Evolutionary conservation across 495 filamentous ascomycete genomes (phyloP).

Genomic region (Thermothielavioides terrestris): DNA sequence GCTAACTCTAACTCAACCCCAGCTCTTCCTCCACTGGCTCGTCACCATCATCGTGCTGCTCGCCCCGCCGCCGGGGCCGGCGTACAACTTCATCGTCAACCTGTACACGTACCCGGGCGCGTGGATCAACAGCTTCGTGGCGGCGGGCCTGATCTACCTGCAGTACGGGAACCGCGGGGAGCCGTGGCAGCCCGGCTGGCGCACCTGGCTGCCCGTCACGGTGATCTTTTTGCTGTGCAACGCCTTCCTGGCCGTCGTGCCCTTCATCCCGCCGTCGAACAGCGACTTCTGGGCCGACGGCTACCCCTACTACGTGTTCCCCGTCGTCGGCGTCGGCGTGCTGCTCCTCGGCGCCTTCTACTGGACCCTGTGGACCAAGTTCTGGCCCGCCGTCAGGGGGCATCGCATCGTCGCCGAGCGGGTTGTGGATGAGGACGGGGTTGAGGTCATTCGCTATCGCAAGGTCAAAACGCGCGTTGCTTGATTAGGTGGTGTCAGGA

Average conservation of each 20-base stretch:
- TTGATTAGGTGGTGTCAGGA: not conserved
- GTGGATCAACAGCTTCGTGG: constrained; percentile 48
- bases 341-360: constrained; percentile 40
- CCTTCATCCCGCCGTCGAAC: constrained; percentile 41
- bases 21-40: constrained; percentile 33
- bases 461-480: constrained; percentile 20
- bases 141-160: constrained; percentile 42
- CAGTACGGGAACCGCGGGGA: constrained; percentile 35
- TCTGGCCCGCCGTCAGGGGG: constrained; percentile 41
- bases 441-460: constrained; percentile 35
- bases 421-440: constrained; percentile 36
- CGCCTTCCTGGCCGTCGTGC: constrained; percentile 42
- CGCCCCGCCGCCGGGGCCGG: not conserved
- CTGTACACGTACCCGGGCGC: constrained; percentile 37
- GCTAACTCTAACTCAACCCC: too few relatives aligned
- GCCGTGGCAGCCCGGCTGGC: constrained; percentile 36
- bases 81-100: constrained; percentile 27
- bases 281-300: constrained; percentile 40
- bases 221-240: constrained; percentile 42
- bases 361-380: constrained; percentile 44
- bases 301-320: constrained; percentile 46
- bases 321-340: constrained; percentile 43
- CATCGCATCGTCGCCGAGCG: constrained; percentile 40
- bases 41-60: not conserved
- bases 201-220: constrained; percentile 38